Base-by-base conservation (phyloP, 805 yeast species). In the Candida yuanshanica region DNA sequence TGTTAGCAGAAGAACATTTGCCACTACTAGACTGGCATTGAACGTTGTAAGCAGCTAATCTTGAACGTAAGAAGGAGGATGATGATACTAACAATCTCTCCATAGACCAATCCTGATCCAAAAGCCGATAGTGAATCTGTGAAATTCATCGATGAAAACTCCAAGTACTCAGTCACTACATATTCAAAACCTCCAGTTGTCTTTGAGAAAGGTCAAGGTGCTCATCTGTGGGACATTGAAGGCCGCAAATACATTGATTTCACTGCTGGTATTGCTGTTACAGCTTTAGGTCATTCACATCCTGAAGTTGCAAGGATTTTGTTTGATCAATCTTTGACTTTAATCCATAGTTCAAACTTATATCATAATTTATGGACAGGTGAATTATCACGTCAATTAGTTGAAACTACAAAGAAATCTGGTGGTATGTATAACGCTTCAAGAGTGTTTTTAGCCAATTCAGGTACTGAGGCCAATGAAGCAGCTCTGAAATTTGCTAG, bases 221-320 rank as follows among this genome's bases (percentile, higher is more conserved):
- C 89, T n/a, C 69, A 70, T 40, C 60, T 93, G 41, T 89, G 81
- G 70, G 99, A 93, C 61, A 63, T 83, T 37, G 88, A 86, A 52
- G 83, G 83, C 45, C 72, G 77, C 31, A 74, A 82, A 58, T 93
- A 82, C 56, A 72, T 93, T 38, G 99, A 93, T 59, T 91, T 93
- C 64, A 81, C 91, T 1, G 89, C 97, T 2, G 99, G 99, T 39
- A 91, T 93, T 51, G 98, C 99, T 1, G 99, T 93, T 13, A 91
- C 96, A n/a, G 82, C 86, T 1, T 68, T 93, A 48, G 99, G 99
- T 3, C 98, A 93, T 58, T 69, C 89, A 20, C 75, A 93, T 52
- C 78, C 80, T 4, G 82, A 79, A 47, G 74, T 93, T 27, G 75
- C 95, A 7, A 67, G 82, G 41, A 76, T 93, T 45, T 60, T 89